Evolutionary conservation across 2,329 filamentous ascomycete genomes (phyloP).

Genomic region (Ophiostoma triangulosporum): DNA sequence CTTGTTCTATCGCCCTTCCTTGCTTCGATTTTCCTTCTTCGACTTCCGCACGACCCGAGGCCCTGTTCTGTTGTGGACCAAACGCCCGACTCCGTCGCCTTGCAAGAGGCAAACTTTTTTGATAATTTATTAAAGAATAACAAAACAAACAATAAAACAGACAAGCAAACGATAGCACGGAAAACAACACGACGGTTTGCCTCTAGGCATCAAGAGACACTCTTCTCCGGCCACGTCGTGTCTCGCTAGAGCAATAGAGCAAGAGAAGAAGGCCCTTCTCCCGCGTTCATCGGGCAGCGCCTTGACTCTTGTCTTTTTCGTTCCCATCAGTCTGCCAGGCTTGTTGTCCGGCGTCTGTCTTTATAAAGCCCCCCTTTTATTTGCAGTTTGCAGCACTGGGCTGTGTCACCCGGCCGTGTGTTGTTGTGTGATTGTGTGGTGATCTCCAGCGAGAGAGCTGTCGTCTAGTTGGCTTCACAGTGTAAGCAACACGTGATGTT

Average conservation of each 20-base stretch:
- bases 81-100: neutral
- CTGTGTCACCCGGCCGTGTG: neutral
- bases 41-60: conserved; percentile 1
- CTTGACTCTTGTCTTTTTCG: neutral
- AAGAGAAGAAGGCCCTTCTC: conserved; percentile 7
- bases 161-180: no score
- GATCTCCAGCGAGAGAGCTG: neutral
- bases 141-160: neutral
- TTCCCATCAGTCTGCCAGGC: neutral
- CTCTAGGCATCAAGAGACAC: conserved; percentile 2
- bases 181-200: neutral
- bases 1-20: neutral
- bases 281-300: conserved; percentile 5
- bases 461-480: neutral
- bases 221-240: conserved; percentile 6
- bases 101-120: neutral
- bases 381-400: neutral
- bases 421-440: no score
- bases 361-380: neutral
- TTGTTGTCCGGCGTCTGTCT: neutral
- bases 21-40: neutral
- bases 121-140: neutral
- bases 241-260: neutral
- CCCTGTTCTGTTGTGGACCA: conserved; percentile 3
- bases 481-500: neutral